These are phyloP conservation scores for Mimosa pudica DNA, from an alignment of 306 rosid genomes.

Conservation along the genomic window DNA sequence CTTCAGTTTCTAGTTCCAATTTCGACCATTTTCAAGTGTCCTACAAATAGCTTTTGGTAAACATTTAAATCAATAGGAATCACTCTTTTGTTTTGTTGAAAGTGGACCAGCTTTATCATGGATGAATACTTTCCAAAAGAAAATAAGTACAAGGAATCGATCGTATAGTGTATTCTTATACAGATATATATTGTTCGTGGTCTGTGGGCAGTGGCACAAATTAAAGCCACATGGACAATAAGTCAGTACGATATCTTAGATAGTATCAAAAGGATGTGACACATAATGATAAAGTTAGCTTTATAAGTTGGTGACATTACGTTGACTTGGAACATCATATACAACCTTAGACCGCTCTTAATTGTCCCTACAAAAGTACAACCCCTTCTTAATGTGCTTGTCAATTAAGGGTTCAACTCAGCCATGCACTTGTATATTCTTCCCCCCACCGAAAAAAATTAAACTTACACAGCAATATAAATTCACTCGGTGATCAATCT, in stretches of 20 bases:
- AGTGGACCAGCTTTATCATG: background rate
- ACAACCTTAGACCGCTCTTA: background rate
- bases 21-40: no score
- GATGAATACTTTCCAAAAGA: background rate
- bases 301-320: slow-evolving; percentile 8
- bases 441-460: background rate
- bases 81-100: no score
- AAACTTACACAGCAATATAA: background rate
- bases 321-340: slow-evolving; percentile 1
- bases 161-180: background rate
- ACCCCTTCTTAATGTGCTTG: background rate
- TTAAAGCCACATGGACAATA: background rate
- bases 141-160: background rate
- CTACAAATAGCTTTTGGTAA: no score
- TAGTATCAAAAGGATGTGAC: background rate
- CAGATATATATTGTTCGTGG: background rate
- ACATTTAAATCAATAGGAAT: no score
- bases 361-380: background rate
- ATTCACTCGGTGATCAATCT: background rate
- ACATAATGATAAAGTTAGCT: background rate
- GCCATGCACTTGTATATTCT: slow-evolving; percentile 9
- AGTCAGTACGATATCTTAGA: background rate
- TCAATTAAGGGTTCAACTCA: background rate
- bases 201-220: background rate
- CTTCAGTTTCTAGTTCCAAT: no score